A percentile compares a stretch with the other conserved stretches of the same genome.
Evolutionary conservation across 2,329 filamentous ascomycete genomes (phyloP).

Genomic region (Sphaerostilbella broomeana): DNA sequence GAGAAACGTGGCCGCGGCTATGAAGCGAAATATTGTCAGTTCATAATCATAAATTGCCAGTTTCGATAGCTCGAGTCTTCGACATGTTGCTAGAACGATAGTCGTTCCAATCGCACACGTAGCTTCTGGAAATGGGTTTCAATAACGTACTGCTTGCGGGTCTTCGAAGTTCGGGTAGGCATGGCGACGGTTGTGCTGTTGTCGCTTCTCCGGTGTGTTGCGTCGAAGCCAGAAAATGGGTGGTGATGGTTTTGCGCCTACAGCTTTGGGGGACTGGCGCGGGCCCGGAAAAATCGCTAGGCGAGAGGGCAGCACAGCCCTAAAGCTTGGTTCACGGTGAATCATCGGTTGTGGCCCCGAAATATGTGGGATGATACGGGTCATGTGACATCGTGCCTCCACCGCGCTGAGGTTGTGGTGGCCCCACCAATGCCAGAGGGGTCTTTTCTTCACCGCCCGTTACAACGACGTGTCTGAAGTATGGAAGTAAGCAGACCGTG

Average conservation of each 20-base stretch:
- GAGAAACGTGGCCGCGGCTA: constrained; percentile 95
- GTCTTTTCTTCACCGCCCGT: too few species aligned
- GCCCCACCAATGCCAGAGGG: neutral
- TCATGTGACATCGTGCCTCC: constrained; percentile 26
- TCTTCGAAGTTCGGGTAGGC: constrained; percentile 71
- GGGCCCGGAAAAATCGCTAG: constrained; percentile 28
- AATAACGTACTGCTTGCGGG: constrained; percentile 66
- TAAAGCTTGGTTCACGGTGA: constrained; percentile 26
- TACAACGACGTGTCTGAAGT: neutral
- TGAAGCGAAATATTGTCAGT: constrained; percentile 22
- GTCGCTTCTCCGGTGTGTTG: constrained; percentile 36
- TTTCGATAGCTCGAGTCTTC: constrained; percentile 9
- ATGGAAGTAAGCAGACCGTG: neutral
- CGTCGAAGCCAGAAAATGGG: constrained; percentile 29
- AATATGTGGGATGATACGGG: too few species aligned
- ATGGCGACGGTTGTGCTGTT: constrained; percentile 49
- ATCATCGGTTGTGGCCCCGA: too few species aligned
- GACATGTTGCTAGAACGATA: constrained; percentile 4
- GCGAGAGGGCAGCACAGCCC: constrained; percentile 37
- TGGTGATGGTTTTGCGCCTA: constrained; percentile 35
- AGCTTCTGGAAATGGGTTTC: constrained; percentile 16
- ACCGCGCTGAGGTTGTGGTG: constrained; percentile 20
- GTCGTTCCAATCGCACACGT: constrained; percentile 11
- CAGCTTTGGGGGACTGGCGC: constrained; percentile 23
- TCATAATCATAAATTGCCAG: constrained; percentile 7